Percentiles rank a stretch among this genome's conserved stretches.
Evolutionary conservation across 768 basidiomycete species (phyloP).

Genomic region (Suillus sp.): DNA sequence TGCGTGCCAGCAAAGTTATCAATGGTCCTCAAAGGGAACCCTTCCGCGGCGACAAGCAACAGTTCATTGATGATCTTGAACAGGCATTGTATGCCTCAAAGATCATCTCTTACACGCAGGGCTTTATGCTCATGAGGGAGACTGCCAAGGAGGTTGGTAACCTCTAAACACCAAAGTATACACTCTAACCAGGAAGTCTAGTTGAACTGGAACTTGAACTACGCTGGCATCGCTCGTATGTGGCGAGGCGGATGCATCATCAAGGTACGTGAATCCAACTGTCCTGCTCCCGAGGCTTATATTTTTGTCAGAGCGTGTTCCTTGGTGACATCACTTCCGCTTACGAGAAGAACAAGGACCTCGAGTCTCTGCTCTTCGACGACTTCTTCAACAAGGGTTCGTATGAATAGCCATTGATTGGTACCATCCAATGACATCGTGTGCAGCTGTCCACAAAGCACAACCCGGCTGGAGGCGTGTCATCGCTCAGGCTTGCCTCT

Average conservation of each 20-base stretch:
- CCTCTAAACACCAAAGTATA: constrained; percentile 1
- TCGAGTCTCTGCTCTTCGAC: constrained; percentile 94
- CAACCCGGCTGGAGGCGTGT: constrained; percentile 99
- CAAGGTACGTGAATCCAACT: constrained; percentile 56
- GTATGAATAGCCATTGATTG: constrained; percentile 10
- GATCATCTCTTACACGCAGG: constrained; percentile 99
- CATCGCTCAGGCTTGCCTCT: constrained; percentile 92
- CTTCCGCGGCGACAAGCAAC: constrained; percentile 97
- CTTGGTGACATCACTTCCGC: constrained; percentile 90
- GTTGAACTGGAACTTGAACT: constrained; percentile 92
- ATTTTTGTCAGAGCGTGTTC: constrained; percentile 74
- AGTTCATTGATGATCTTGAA: constrained; percentile 99
- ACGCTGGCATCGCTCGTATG: constrained; percentile 97
- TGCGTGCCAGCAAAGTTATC: constrained; percentile 88
- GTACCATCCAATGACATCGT: constrained; percentile 12
- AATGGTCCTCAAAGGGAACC: constrained; percentile 88
- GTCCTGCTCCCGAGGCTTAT: constrained; percentile 20
- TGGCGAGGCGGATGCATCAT: constrained; percentile 99
- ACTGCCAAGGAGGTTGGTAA: constrained; percentile 84
- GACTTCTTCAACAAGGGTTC: constrained; percentile 96
- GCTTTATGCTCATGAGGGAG: constrained; percentile 99
- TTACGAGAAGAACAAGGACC: constrained; percentile 77
- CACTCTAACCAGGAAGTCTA: constrained; percentile 28
- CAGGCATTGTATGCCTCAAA: constrained; percentile 99
- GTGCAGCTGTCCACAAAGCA: constrained; percentile 82